Percentiles rank a stretch among this genome's conserved stretches.
Conservation (phyloP, 495 filamentous ascomycete genomes). For the Pseudoneurospora amorphoporcata region DNA sequence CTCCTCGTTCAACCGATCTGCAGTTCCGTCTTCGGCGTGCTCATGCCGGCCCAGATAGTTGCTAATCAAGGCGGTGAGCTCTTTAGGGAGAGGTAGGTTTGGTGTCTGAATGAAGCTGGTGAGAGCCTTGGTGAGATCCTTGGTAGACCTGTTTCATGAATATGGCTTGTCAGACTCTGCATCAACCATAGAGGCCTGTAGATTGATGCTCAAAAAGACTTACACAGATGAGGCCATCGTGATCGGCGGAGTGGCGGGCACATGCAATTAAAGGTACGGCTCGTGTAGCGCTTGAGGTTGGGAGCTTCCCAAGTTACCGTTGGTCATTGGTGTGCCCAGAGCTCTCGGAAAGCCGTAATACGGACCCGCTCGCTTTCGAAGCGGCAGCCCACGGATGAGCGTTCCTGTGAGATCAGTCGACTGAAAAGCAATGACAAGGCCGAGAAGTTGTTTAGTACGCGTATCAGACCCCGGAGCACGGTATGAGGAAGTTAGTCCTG, state of each 20-base stretch:
- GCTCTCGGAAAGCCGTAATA: neutral
- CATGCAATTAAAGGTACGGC: slow-evolving; percentile 1
- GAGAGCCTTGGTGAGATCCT: slow-evolving; percentile 52
- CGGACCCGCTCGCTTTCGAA: neutral
- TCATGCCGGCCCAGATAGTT: slow-evolving; percentile 50
- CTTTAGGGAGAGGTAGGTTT: slow-evolving; percentile 50
- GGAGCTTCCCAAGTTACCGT: neutral
- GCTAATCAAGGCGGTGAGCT: slow-evolving; percentile 45
- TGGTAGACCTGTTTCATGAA: slow-evolving; percentile 29
- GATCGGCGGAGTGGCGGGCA: slow-evolving; percentile 7
- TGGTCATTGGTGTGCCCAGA: neutral
- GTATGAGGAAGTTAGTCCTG: neutral
- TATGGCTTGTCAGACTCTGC: neutral
- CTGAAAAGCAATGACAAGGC: neutral
- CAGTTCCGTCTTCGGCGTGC: slow-evolving; percentile 47
- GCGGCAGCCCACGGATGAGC: neutral
- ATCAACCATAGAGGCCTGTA: neutral
- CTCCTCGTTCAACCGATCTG: slow-evolving; percentile 56
- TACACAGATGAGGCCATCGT: slow-evolving; percentile 29
- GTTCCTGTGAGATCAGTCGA: neutral
- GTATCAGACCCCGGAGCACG: neutral
- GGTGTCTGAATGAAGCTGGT: slow-evolving; percentile 40
- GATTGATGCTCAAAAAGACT: neutral
- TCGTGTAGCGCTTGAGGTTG: neutral
- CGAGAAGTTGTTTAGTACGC: neutral